Conservation (phyloP, 2,329 filamentous ascomycete species). For the Nectriaceae sp. region DNA sequence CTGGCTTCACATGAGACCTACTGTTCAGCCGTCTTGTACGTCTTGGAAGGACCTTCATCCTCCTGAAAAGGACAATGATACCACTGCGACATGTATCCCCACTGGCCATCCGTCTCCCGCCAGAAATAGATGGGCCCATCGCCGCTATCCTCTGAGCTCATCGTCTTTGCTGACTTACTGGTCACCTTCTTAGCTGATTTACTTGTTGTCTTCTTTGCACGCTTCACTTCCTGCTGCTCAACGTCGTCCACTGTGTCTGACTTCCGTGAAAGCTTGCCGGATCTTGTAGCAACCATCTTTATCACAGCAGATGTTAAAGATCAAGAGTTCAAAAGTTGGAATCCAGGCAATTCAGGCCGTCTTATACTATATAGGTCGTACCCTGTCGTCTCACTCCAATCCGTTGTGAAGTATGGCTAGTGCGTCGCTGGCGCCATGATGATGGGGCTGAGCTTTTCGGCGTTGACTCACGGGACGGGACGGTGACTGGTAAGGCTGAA, state of each 20-base stretch:
- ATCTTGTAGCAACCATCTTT: not conserved
- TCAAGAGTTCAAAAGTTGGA: not conserved
- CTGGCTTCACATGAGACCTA: constrained; percentile 26
- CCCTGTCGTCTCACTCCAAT: not conserved
- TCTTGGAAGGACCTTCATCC: constrained; percentile 33
- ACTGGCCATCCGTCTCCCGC: constrained; percentile 45
- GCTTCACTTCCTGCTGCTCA: not conserved
- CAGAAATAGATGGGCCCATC: constrained; percentile 46
- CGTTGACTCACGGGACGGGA: constrained; percentile 23
- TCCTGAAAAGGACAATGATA: constrained; percentile 52
- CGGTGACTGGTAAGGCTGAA: not conserved
- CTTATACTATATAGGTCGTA: not conserved
- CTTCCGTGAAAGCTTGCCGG: not conserved
- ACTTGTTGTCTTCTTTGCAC: not conserved
- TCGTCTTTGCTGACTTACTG: not conserved
- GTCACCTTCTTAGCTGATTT: not conserved
- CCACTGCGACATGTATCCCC: constrained; percentile 67
- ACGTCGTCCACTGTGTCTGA: not conserved
- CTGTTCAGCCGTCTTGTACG: constrained; percentile 56
- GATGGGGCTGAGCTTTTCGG: constrained; percentile 16
- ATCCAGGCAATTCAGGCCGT: not conserved
- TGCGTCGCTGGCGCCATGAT: constrained; percentile 1
- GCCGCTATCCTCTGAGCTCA: not conserved
- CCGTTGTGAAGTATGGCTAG: not conserved
- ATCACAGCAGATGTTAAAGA: not conserved